phyloP scores from a whole-genome alignment of 495 filamentous ascomycete genomes.

The Hypoxylon perforatum region DNA sequence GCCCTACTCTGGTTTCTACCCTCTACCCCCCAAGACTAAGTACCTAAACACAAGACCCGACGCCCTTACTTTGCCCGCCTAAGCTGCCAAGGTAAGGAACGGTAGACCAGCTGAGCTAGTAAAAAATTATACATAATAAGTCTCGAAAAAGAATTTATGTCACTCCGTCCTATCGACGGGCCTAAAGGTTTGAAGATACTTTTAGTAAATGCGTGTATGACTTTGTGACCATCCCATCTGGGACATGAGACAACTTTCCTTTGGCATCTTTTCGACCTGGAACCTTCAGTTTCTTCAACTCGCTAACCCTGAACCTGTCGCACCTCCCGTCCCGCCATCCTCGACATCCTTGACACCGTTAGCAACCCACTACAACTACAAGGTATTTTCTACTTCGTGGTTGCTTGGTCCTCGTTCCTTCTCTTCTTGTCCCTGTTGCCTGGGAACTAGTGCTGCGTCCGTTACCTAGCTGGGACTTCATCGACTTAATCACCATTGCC shows the following conservation, averaged over 20 bases:
- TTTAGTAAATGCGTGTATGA: neutral
- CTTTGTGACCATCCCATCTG: constrained; percentile 7
- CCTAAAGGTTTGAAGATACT: too few relatives aligned
- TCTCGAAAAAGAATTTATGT: constrained; percentile 14
- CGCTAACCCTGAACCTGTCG: constrained; percentile 5
- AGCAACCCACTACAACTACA: constrained; percentile 18
- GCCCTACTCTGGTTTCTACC: constrained; percentile 12
- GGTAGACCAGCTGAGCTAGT: constrained; percentile 23
- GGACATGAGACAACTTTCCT: constrained; percentile 1
- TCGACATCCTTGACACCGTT: neutral
- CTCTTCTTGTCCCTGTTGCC: too few relatives aligned
- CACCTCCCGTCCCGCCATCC: constrained; percentile 4
- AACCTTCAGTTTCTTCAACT: constrained; percentile 6
- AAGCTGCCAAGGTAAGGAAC: neutral
- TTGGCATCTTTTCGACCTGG: neutral
- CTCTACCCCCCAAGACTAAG: neutral
- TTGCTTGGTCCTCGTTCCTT: neutral
- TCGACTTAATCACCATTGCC: neutral
- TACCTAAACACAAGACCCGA: neutral
- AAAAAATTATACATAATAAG: constrained; percentile 21
- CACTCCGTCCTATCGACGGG: constrained; percentile 5
- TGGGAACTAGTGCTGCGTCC: constrained; percentile 6
- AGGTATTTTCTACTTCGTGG: constrained; percentile 3
- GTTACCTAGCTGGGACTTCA: neutral
- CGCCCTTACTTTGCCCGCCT: neutral